Evolutionary conservation across 1,284 basidiomycete genomes (phyloP).

Genomic region (Cutaneotrichosporon cutaneum): DNA sequence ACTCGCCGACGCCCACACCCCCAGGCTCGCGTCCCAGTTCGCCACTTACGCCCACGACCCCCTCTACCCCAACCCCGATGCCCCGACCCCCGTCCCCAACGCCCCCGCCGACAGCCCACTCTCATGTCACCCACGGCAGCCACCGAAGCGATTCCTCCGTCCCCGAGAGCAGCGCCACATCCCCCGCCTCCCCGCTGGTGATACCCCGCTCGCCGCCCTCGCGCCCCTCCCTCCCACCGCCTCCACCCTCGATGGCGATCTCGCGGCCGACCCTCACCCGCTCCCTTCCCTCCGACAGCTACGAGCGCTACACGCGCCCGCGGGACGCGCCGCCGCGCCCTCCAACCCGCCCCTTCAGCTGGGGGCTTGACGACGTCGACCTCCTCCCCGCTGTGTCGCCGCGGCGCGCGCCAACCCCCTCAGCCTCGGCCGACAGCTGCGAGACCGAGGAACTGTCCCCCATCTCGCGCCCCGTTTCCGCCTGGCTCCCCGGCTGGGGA

Average conservation of each 20-base stretch:
- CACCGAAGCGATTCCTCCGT: no score
- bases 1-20: background rate
- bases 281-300: background rate
- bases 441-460: background rate
- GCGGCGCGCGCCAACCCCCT: no score
- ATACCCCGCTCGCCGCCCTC: background rate
- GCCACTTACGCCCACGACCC: no score
- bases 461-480: background rate
- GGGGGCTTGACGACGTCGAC: slow-evolving; percentile 2
- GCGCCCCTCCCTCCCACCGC: background rate
- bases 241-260: background rate
- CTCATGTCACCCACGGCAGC: background rate
- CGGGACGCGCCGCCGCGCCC: background rate
- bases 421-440: background rate
- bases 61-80: background rate
- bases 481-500: background rate
- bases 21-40: no score
- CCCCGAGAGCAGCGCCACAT: no score
- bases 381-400: background rate
- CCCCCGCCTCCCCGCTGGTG: no score
- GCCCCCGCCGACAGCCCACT: background rate
- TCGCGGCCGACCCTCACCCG: background rate
- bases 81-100: background rate
- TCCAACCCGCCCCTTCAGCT: background rate
- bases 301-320: background rate